Base-by-base conservation (phyloP, 2,329 filamentous ascomycete genomes). In the Arachnomyces sp. region DNA sequence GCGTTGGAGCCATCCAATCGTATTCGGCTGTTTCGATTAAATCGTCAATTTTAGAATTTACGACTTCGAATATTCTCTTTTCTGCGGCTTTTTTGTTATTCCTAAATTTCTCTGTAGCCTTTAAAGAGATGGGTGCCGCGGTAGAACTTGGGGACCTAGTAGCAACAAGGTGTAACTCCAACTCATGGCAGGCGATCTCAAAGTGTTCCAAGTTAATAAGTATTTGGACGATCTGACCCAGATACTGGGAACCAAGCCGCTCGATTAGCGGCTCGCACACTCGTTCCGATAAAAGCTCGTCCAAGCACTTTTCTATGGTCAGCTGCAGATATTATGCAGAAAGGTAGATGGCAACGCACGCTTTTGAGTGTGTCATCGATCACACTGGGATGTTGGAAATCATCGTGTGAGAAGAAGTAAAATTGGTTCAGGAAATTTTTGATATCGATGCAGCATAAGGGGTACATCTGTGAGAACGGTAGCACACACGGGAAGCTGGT, bases 391-490 rank as follows among this genome's bases (percentile, higher is more conserved):
- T 95, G 86, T 48, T 92, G 84, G 57, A 96, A 96, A 59, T 96
- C 88, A 55, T 96, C 89, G 54, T 94, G 89, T 7, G 86, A 88
- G 65, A 96, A 98, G 62, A 93, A 89, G 62, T 96, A 96, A 55
- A 98, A 96, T 57, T 96, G 89, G 61, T 95, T 95, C 44, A 96
- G 71, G 61, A 98, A 96, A 62, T 95, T 95, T 31, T 90, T 80
- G 53, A 98, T 95, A 56, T 96, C 88, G 59, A 96, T 96, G 68
- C 92, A 98, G 65, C 92, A 95, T 25, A 96, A 74, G 1, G 92
- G 90, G 59, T 98, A 98, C 92, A 98, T 98, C 54, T 96, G 89
- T 9, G 89, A 95, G 61, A 98, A 98, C 1, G 92, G 93, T 1
- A 98, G 71, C n/a, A 95, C 86, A 52, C 84, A 93, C 4, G 92